phyloP scores from a whole-genome alignment of 108 stramenopile species.

The Fragilaria radians region DNA sequence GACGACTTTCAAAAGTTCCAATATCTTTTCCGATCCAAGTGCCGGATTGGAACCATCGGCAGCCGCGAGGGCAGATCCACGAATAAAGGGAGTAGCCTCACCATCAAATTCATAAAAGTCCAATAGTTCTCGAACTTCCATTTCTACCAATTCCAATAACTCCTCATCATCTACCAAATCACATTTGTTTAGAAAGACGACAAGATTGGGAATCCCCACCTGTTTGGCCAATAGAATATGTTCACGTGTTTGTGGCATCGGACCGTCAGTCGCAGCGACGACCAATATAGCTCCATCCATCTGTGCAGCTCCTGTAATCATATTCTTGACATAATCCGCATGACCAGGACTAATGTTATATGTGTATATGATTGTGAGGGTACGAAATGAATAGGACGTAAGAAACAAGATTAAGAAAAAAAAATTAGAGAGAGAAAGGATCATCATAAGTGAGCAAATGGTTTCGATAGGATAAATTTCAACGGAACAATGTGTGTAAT shows the following conservation, averaged over 20 bases:
- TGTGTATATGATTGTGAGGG: neutral
- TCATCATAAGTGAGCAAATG: neutral
- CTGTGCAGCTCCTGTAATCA: constrained; percentile 99
- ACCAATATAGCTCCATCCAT: constrained; percentile 99
- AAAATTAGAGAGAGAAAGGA: constrained; percentile 3
- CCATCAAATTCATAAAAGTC: constrained; percentile 96
- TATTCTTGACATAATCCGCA: constrained; percentile 99
- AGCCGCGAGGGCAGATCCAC: constrained; percentile 97
- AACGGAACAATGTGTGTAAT: neutral
- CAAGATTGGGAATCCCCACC: constrained; percentile 97
- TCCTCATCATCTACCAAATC: constrained; percentile 99
- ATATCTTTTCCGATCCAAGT: constrained; percentile 75
- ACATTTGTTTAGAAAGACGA: constrained; percentile 98
- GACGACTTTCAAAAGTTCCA: constrained; percentile 93
- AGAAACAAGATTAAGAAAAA: neutral
- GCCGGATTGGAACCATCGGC: constrained; percentile 87
- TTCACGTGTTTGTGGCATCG: constrained; percentile 99
- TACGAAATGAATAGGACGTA: neutral
- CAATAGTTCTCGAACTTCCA: constrained; percentile 99
- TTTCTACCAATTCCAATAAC: constrained; percentile 98
- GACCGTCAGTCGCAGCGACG: constrained; percentile 98
- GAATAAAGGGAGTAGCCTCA: constrained; percentile 94
- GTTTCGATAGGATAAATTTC: neutral
- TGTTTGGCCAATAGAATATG: constrained; percentile 98
- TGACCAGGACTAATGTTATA: constrained; percentile 76